Conservation (phyloP, 1,284 basidiomycete genomes). For the Microbotryum scabiosae region DNA sequence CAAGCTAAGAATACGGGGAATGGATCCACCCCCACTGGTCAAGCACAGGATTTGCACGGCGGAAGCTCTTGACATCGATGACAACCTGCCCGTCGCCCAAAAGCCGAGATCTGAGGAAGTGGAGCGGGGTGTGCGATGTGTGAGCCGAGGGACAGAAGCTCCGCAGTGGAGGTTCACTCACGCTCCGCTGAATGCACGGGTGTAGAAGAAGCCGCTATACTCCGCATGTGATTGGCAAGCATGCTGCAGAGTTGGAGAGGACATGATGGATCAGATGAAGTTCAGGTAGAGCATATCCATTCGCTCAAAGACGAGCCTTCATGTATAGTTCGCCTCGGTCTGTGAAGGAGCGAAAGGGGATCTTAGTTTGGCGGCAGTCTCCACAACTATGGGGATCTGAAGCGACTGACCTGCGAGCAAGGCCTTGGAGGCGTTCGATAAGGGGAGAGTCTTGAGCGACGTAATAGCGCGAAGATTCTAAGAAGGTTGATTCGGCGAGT, state of each 20-base stretch:
- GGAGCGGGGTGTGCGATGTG: too few relatives aligned
- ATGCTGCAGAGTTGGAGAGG: neutral
- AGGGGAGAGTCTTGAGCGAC: neutral
- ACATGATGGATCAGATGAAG: neutral
- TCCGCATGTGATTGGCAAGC: slow-evolving; percentile 11
- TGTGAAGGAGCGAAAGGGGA: neutral
- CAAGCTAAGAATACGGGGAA: too few relatives aligned
- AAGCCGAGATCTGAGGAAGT: slow-evolving; percentile 2
- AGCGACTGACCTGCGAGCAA: neutral
- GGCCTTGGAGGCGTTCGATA: neutral
- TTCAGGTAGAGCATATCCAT: neutral
- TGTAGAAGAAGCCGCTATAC: slow-evolving; percentile 25
- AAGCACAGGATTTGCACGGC: slow-evolving; percentile 16
- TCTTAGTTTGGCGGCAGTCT: too few relatives aligned
- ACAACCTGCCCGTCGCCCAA: slow-evolving; percentile 21
- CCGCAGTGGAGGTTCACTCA: neutral
- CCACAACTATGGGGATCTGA: too few relatives aligned
- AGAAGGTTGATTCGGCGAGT: neutral
- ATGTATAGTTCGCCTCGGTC: slow-evolving; percentile 4
- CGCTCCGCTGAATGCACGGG: slow-evolving; percentile 20
- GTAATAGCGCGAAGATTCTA: neutral
- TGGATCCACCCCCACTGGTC: slow-evolving; percentile 16
- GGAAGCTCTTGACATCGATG: slow-evolving; percentile 22
- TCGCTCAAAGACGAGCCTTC: neutral
- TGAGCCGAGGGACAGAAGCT: neutral